phyloP scores from a whole-genome alignment of 2,329 filamentous ascomycete species.

The Pestalotiopsis sp. region DNA sequence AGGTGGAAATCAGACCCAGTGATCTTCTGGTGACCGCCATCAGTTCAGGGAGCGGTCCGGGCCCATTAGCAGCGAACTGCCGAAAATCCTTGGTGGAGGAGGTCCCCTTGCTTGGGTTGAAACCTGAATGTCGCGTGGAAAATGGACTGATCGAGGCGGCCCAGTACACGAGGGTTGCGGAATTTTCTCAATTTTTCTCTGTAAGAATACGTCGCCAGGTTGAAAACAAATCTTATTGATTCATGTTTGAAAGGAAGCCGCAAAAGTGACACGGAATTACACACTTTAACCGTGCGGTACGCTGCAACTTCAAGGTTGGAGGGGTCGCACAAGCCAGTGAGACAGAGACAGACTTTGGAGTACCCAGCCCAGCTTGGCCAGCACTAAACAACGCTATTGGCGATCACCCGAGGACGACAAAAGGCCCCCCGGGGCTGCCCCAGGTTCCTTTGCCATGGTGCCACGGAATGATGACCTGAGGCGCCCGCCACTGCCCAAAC shows the following conservation, averaged over 20 bases:
- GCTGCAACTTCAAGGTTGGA: neutral
- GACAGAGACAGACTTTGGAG: neutral
- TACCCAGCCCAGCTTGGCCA: neutral
- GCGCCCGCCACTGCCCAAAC: constrained; percentile 45
- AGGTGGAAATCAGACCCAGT: neutral
- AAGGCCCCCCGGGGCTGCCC: neutral
- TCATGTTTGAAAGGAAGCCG: neutral
- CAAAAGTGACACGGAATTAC: neutral
- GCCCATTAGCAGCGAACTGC: neutral
- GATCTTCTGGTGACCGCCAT: neutral
- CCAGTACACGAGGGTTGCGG: neutral
- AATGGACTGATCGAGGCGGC: neutral
- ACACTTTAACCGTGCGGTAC: neutral
- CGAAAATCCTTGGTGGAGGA: neutral
- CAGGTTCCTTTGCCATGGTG: constrained; percentile 30
- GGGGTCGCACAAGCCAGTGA: neutral
- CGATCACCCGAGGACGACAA: neutral
- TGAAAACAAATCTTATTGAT: neutral
- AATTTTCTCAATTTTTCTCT: neutral
- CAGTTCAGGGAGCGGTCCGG: neutral
- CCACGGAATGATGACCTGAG: constrained; percentile 35
- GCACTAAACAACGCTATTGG: neutral
- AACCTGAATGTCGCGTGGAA: neutral
- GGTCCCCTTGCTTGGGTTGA: neutral
- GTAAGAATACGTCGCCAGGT: neutral